These are phyloP conservation scores for Hypholoma fasciculare DNA, from an alignment of 768 basidiomycete species.

Conservation along the genomic window DNA sequence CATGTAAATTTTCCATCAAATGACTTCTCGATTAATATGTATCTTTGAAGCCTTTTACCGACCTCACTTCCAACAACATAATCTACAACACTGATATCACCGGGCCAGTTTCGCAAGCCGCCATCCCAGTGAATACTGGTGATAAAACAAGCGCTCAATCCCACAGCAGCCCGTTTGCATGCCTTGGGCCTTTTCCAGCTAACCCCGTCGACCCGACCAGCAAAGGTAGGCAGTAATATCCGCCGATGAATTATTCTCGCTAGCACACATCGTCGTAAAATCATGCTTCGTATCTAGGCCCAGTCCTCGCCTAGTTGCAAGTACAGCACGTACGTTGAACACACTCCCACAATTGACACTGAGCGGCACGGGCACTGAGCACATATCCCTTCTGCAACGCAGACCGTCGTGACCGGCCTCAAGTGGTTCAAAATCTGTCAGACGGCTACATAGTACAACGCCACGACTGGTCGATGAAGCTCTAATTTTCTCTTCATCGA, in stretches of 20 bases:
- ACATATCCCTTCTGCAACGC: conserved; percentile 40
- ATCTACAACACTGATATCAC: conserved; percentile 59
- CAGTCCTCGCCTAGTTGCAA: conserved; percentile 48
- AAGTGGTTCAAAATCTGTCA: conserved; percentile 59
- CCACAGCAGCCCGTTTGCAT: conserved; percentile 38
- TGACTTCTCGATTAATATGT: not conserved
- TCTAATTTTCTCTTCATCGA: conserved; percentile 46
- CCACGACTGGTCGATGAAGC: conserved; percentile 40
- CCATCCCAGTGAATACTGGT: conserved; percentile 51
- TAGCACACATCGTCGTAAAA: not conserved
- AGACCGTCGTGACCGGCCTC: conserved; percentile 46
- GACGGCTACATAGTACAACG: conserved; percentile 37
- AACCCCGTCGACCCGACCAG: conserved; percentile 41
- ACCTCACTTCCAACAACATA: conserved; percentile 48
- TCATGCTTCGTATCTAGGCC: conserved; percentile 25
- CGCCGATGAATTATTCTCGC: not conserved
- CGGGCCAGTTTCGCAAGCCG: conserved; percentile 39
- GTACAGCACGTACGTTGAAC: conserved; percentile 5
- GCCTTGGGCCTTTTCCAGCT: conserved; percentile 34
- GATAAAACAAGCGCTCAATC: conserved; percentile 47
- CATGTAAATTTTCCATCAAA: not conserved
- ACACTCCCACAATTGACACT: not conserved
- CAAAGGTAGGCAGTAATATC: conserved; percentile 20
- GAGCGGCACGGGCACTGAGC: conserved; percentile 30
- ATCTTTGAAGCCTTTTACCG: conserved; percentile 42